phyloP scores from a whole-genome alignment of 2,329 filamentous ascomycete species.

The Pseudogymnoascus sp. region DNA sequence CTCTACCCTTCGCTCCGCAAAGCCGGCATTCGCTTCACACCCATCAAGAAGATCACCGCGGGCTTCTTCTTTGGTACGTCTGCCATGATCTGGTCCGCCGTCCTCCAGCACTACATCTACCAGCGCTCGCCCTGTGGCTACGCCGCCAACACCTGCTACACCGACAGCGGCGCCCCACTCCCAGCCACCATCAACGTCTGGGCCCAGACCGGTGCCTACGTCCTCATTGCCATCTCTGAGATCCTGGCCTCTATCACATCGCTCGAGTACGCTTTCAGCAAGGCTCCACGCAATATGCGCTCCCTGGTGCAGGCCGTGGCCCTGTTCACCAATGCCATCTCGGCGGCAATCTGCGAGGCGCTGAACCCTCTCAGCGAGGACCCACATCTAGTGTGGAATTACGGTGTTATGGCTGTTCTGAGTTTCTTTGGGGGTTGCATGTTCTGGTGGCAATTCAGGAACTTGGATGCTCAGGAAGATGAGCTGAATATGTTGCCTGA shows the following conservation, averaged over 20 bases:
- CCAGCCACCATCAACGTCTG: conserved; percentile 43
- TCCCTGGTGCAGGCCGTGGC: conserved; percentile 50
- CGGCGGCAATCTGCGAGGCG: conserved; percentile 41
- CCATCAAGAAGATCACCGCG: conserved; percentile 48
- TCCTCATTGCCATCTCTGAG: conserved; percentile 49
- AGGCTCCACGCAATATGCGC: conserved; percentile 62
- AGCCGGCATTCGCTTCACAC: conserved; percentile 45
- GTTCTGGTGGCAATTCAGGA: conserved; percentile 25
- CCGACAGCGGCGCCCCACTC: conserved; percentile 26
- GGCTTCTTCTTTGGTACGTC: conserved; percentile 47
- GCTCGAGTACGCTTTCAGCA: conserved; percentile 66
- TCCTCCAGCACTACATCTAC: conserved; percentile 53
- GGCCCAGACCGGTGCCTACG: conserved; percentile 42
- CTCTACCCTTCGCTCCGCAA: conserved; percentile 51
- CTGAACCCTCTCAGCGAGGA: conserved; percentile 36
- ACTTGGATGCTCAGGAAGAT: conserved; percentile 26
- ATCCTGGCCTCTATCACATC: conserved; percentile 60
- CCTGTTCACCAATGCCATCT: conserved; percentile 50
- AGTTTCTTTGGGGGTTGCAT: conserved; percentile 21
- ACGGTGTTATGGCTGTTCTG: conserved; percentile 21
- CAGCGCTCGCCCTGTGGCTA: conserved; percentile 45
- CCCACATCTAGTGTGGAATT: conserved; percentile 34
- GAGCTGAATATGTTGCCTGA: conserved; percentile 22
- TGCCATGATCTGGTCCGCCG: conserved; percentile 47
- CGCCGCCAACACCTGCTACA: conserved; percentile 36